These are phyloP conservation scores for Chaetoceros tenuissimus DNA, from an alignment of 108 stramenopile species.

Conservation along the genomic window DNA sequence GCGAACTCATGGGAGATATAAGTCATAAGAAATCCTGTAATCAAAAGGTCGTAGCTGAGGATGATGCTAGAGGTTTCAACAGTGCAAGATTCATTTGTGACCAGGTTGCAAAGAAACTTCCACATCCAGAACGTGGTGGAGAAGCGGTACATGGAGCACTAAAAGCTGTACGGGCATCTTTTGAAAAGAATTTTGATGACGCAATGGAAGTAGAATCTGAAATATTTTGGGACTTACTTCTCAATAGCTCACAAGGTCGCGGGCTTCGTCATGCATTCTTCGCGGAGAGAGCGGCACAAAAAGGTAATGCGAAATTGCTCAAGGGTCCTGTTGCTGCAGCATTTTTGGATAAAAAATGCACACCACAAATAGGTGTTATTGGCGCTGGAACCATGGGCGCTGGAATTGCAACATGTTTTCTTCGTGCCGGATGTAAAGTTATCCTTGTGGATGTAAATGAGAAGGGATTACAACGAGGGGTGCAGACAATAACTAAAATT, in stretches of 20 bases:
- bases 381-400: slow-evolving; percentile 97
- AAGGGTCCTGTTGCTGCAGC: background rate
- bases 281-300: slow-evolving; percentile 79
- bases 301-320: slow-evolving; percentile 16
- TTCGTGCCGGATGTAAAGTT: slow-evolving; percentile 82
- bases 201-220: slow-evolving; percentile 60
- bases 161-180: slow-evolving; percentile 72
- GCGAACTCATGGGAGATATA: slow-evolving; percentile 33
- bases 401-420: slow-evolving; percentile 91
- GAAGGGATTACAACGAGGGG: slow-evolving; percentile 56
- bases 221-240: slow-evolving; percentile 51
- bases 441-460: slow-evolving; percentile 78
- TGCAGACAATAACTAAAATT: slow-evolving; percentile 43
- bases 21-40: slow-evolving; percentile 26
- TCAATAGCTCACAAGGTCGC: slow-evolving; percentile 58
- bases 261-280: slow-evolving; percentile 92
- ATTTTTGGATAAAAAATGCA: slow-evolving; percentile 1
- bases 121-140: slow-evolving; percentile 55
- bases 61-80: too few relatives aligned
- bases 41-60: too few relatives aligned
- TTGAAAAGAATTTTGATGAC: slow-evolving; percentile 33
- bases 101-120: slow-evolving; percentile 49
- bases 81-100: too few relatives aligned
- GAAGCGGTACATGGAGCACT: slow-evolving; percentile 60
- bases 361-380: slow-evolving; percentile 61